These are phyloP conservation scores for Camellia granthamiana DNA, from an alignment of 148 eudicot species.

Conservation along the genomic window DNA sequence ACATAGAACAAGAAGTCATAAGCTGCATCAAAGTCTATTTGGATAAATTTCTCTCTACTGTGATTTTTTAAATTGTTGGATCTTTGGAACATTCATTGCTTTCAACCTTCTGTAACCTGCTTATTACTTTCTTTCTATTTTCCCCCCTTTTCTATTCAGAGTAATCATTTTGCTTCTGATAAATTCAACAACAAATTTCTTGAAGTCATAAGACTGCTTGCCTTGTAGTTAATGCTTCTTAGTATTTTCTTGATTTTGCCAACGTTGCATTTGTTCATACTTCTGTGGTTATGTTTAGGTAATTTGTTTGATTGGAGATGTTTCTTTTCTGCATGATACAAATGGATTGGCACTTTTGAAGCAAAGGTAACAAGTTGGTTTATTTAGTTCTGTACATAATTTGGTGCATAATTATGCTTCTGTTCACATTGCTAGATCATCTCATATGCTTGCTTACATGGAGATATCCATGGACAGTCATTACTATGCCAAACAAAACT, in stretches of 20 bases:
- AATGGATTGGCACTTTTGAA: slow-evolving; percentile 82
- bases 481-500: slow-evolving; percentile 5
- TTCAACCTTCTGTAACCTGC: slow-evolving; percentile 1
- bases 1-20: neutral
- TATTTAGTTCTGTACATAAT: neutral
- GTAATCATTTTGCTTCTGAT: neutral
- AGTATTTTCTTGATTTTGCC: neutral
- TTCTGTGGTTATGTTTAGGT: slow-evolving; percentile 46
- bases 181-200: neutral
- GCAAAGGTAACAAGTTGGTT: slow-evolving; percentile 41
- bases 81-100: neutral
- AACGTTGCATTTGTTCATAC: neutral
- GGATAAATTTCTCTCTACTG: neutral
- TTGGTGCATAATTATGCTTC: neutral
- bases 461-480: neutral
- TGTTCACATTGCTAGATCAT: neutral
- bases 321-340: slow-evolving; percentile 94
- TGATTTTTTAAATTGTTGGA: neutral
- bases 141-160: neutral
- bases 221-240: neutral
- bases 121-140: neutral
- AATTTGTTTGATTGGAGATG: slow-evolving; percentile 78
- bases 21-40: neutral
- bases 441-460: neutral
- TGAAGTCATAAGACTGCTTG: neutral